Base-by-base conservation (phyloP, 805 yeast species). In the Hagleromyces aurorensis region DNA sequence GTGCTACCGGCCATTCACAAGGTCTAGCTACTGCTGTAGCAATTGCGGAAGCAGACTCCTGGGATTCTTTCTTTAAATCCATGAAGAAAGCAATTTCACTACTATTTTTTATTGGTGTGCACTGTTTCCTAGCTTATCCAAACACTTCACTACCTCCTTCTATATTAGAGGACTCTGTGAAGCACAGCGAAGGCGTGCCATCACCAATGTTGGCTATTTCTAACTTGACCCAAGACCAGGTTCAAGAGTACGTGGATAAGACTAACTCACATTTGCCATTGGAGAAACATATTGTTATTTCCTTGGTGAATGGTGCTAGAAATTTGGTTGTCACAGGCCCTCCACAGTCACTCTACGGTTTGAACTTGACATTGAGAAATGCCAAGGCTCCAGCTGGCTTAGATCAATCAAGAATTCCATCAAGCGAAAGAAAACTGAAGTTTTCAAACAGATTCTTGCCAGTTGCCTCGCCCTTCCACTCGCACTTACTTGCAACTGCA, bases 281-380 rank as follows among this genome's bases (percentile, higher is more conserved):
- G 30, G 95, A 84, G 49, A 85, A 84, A 62, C 95, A 85, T 54
- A 79, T 91, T 51, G 83, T 78, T 37, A 78, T 91, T 42, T 86
- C 97, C 23, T 73, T 91, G 57, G 70, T 87, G 47, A 91, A 91
- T 56, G 98, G 98, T 59, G 95, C 95, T 27, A 75, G 95, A 65
- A 84, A 86, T 61, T 70, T 86, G 64, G 98, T 91, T 34, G 86
- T 89, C 27, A 75, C 94, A 13, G 99, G 99, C 59, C 98, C 97
- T 27, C 97, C 99, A 34, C 95, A 87, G 70, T 86, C 97, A 3
- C 68, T 91, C 39, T 91, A 89, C 50, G 99, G 99, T 69, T 72
- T 91, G 50, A 87, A 87, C 63, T 70, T 91, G 52, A 72, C 89
- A 38, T 70, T 91, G 59, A 78, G 98, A 69, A 83, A 84, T 64